These are phyloP conservation scores for Coccomyxa sp. DNA, from an alignment of 139 green algal species.

Conservation along the genomic window DNA sequence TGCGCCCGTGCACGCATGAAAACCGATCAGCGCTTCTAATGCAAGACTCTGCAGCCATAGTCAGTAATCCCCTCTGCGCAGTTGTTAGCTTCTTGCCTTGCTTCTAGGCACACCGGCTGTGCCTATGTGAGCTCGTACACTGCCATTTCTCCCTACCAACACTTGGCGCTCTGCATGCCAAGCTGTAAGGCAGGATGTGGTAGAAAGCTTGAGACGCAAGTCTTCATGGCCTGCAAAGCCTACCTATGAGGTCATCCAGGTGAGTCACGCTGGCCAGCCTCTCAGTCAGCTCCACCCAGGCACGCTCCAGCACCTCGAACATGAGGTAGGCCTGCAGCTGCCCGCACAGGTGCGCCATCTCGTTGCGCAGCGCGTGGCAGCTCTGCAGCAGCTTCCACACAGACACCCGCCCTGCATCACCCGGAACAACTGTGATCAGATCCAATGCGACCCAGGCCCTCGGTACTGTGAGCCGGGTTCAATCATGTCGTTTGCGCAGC, in stretches of 20 bases:
- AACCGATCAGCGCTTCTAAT: too few species aligned
- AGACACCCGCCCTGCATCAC: constrained; percentile 3
- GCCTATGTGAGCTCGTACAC: background rate
- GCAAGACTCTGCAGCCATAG: too few species aligned
- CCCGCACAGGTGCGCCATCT: constrained; percentile 86
- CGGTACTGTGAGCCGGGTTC: background rate
- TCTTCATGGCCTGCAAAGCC: constrained; percentile 46
- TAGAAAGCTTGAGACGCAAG: background rate
- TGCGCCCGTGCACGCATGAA: too few species aligned
- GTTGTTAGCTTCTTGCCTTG: background rate
- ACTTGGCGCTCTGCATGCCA: too few species aligned
- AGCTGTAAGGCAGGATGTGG: background rate
- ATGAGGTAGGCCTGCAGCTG: constrained; percentile 94
- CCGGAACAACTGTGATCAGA: background rate
- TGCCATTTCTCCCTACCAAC: background rate
- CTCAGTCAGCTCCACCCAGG: constrained; percentile 50
- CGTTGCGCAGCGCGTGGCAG: constrained; percentile 66
- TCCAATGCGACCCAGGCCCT: background rate
- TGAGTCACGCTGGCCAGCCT: constrained; percentile 45
- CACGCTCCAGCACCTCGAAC: constrained; percentile 78
- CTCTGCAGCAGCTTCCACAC: constrained; percentile 42
- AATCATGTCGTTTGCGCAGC: background rate
- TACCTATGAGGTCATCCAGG: constrained; percentile 77
- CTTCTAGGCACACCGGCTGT: background rate
- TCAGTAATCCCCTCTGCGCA: background rate